Conservation (phyloP, 768 basidiomycete species). For the Psilocybe cyanescens region DNA sequence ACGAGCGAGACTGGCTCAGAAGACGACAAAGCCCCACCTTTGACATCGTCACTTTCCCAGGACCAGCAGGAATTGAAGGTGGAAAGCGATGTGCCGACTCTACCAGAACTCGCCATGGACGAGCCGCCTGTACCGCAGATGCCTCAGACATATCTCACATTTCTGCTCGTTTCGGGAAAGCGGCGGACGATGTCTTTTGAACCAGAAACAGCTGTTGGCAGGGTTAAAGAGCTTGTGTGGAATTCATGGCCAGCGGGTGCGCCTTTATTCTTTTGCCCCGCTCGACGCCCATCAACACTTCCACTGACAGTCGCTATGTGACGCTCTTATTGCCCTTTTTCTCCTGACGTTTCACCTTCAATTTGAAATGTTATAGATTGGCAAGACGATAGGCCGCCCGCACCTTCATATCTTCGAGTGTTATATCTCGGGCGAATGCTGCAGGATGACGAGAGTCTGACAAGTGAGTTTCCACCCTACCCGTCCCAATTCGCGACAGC, state of each 20-base stretch:
- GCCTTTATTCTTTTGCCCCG: slow-evolving; percentile 23
- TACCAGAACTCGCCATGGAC: slow-evolving; percentile 13
- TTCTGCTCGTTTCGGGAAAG: slow-evolving; percentile 71
- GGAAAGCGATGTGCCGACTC: slow-evolving; percentile 9
- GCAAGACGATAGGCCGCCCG: slow-evolving; percentile 79
- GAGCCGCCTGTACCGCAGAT: slow-evolving; percentile 51
- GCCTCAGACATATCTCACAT: slow-evolving; percentile 68
- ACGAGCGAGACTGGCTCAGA: slow-evolving; percentile 12
- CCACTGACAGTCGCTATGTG: slow-evolving; percentile 13
- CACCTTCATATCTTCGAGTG: slow-evolving; percentile 76
- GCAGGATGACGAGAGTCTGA: slow-evolving; percentile 82
- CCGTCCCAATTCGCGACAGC: slow-evolving; percentile 1
- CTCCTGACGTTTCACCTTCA: not conserved
- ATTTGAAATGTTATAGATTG: slow-evolving; percentile 51
- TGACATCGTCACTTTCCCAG: slow-evolving; percentile 9
- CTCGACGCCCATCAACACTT: slow-evolving; percentile 3
- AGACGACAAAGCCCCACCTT: slow-evolving; percentile 9
- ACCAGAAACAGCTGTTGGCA: slow-evolving; percentile 71
- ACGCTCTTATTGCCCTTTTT: not conserved
- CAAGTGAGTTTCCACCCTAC: slow-evolving; percentile 46
- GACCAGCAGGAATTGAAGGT: slow-evolving; percentile 13
- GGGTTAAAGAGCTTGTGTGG: slow-evolving; percentile 86
- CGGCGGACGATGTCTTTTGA: slow-evolving; percentile 76
- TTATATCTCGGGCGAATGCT: slow-evolving; percentile 79
- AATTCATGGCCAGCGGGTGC: slow-evolving; percentile 78